Conservation (phyloP, 768 basidiomycete genomes). For the Rubroboletus satanas region DNA sequence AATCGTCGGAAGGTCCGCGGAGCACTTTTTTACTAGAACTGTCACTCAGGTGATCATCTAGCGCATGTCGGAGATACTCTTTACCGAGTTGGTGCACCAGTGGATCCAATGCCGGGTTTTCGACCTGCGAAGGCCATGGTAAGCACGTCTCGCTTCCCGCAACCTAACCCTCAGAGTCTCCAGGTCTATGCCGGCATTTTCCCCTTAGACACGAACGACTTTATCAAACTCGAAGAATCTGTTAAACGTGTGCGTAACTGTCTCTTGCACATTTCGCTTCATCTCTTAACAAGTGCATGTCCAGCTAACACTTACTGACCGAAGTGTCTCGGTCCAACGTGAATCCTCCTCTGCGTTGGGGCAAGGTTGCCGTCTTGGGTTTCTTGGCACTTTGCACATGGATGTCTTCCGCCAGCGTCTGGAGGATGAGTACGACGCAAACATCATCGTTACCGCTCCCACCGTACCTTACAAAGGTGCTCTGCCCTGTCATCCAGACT, state of each 20-base stretch:
- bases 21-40: not conserved
- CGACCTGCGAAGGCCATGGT: slow-evolving; percentile 95
- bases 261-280: not conserved
- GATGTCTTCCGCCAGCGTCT: slow-evolving; percentile 93
- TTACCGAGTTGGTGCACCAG: slow-evolving; percentile 64
- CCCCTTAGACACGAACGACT: slow-evolving; percentile 88
- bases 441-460: slow-evolving; percentile 92
- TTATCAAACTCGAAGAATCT: slow-evolving; percentile 92
- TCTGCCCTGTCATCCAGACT: not conserved
- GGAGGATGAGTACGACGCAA: slow-evolving; percentile 95
- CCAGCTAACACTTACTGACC: slow-evolving; percentile 80
- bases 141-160: not conserved
- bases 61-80: slow-evolving; percentile 95
- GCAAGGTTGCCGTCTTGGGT: slow-evolving; percentile 92
- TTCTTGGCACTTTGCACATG: slow-evolving; percentile 95
- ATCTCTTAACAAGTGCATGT: slow-evolving; percentile 11
- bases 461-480: slow-evolving; percentile 90
- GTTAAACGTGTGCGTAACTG: slow-evolving; percentile 67
- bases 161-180: not conserved
- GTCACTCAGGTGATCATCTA: slow-evolving; percentile 29
- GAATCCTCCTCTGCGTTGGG: slow-evolving; percentile 94
- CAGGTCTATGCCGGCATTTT: slow-evolving; percentile 95
- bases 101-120: slow-evolving; percentile 87
- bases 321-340: slow-evolving; percentile 84
- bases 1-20: slow-evolving; percentile 78